Evolutionary conservation across 805 yeast genomes (phyloP).

Genomic region (Yarrowia sp.): DNA sequence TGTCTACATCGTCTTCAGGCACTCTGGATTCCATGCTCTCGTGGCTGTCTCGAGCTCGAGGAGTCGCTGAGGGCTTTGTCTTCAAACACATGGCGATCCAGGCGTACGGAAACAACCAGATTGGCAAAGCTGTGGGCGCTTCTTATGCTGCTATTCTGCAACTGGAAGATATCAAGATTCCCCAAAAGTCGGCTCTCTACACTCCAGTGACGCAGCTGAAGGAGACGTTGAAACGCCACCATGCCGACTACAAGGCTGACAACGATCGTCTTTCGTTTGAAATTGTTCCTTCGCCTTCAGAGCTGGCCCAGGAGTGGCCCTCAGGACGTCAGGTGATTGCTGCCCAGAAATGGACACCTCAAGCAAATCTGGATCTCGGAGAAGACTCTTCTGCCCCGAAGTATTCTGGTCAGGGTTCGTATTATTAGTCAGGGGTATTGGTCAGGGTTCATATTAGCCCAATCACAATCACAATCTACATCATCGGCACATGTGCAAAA

Average conservation of each 20-base stretch:
- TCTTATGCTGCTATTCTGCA: slow-evolving; percentile 8
- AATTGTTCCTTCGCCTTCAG: slow-evolving; percentile 34
- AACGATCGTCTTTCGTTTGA: slow-evolving; percentile 37
- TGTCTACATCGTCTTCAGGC: neutral
- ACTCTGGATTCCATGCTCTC: slow-evolving; percentile 25
- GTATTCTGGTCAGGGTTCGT: slow-evolving; percentile 15
- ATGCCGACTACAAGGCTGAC: slow-evolving; percentile 32
- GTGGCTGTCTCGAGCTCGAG: slow-evolving; percentile 34
- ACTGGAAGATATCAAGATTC: slow-evolving; percentile 6
- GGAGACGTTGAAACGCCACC: slow-evolving; percentile 27
- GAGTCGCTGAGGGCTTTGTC: slow-evolving; percentile 33
- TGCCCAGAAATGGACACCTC: slow-evolving; percentile 35
- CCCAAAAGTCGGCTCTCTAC: slow-evolving; percentile 1
- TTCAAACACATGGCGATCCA: slow-evolving; percentile 35
- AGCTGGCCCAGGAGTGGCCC: slow-evolving; percentile 35
- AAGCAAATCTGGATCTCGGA: slow-evolving; percentile 26
- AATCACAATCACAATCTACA: no score
- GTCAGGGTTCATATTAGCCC: no score
- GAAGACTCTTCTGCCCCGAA: neutral
- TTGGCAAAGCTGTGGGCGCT: slow-evolving; percentile 32
- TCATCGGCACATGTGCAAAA: no score
- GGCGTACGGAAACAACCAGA: slow-evolving; percentile 30
- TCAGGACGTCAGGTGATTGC: slow-evolving; percentile 38
- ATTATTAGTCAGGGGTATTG: no score
- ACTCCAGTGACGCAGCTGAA: slow-evolving; percentile 27